phyloP scores from a whole-genome alignment of 2,329 filamentous ascomycete genomes.

The Chalaropsis ovoidea region DNA sequence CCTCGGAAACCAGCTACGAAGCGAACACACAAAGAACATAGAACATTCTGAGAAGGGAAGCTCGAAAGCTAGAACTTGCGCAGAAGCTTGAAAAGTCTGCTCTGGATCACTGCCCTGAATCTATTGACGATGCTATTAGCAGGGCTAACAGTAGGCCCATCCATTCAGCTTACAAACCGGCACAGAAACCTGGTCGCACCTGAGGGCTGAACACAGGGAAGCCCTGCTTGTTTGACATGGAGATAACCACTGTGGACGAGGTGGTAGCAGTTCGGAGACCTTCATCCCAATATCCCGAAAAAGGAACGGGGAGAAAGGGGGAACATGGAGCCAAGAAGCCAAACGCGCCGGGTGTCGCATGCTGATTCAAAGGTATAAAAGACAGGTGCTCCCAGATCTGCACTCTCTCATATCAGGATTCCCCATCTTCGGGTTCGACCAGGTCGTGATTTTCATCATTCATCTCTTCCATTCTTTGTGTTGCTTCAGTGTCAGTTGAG shows the following conservation, averaged over 20 bases:
- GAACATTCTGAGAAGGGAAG: background rate
- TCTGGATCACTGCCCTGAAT: background rate
- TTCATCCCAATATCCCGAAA: background rate
- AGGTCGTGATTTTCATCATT: background rate
- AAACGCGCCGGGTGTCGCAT: background rate
- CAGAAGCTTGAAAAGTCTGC: background rate
- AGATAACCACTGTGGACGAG: background rate
- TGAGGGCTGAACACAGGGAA: background rate
- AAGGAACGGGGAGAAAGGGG: background rate
- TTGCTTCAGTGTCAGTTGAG: constrained; percentile 5
- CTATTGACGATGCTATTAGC: background rate
- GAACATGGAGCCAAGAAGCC: background rate
- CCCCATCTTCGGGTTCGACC: background rate
- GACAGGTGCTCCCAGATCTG: background rate
- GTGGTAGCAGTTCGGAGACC: background rate
- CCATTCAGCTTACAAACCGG: background rate
- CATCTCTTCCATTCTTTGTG: background rate
- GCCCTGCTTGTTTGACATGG: background rate
- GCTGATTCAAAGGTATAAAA: background rate
- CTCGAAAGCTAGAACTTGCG: background rate
- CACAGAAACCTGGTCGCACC: background rate
- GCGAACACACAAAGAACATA: background rate
- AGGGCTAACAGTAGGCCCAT: background rate
- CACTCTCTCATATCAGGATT: background rate
- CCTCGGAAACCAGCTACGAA: background rate